These are phyloP conservation scores for Trichoderma reesei DNA, from an alignment of 495 filamentous ascomycete species.

Conservation along the genomic window DNA sequence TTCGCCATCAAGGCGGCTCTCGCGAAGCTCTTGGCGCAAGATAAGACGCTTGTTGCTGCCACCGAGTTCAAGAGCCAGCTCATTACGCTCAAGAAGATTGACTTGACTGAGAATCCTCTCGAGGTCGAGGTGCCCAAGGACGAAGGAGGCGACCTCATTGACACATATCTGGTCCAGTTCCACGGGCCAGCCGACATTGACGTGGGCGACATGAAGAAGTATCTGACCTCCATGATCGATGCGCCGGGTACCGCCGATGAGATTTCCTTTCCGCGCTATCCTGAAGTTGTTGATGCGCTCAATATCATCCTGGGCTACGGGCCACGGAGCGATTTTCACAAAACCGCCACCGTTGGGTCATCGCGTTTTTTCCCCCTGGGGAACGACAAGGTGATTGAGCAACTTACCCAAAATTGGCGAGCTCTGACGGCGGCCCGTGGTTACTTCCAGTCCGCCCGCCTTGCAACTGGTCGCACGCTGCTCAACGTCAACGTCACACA, in stretches of 20 bases:
- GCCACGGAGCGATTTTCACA: conserved; percentile 22
- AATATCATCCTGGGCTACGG: conserved; percentile 37
- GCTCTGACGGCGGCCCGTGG: conserved; percentile 48
- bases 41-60: conserved; percentile 32
- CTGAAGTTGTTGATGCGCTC: conserved; percentile 36
- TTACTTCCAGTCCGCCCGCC: conserved; percentile 57
- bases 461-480: conserved; percentile 52
- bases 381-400: conserved; percentile 12
- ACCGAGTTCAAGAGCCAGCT: conserved; percentile 51
- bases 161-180: conserved; percentile 37
- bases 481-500: conserved; percentile 50
- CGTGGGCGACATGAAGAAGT: conserved; percentile 41
- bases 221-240: conserved; percentile 36
- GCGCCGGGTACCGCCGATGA: conserved; percentile 20
- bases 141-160: conserved; percentile 29
- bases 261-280: conserved; percentile 30
- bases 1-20: conserved; percentile 45
- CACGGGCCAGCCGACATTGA: conserved; percentile 28
- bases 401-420: conserved; percentile 23
- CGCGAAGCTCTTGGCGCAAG: conserved; percentile 19
- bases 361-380: conserved; percentile 35
- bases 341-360: conserved; percentile 25
- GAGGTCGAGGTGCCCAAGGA: conserved; percentile 33
- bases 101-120: conserved; percentile 22
- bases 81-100: conserved; percentile 31